Percentiles rank a stretch among this genome's conserved stretches.
Conservation (phyloP, 202 grass and related monocot species). For the Thinopyrum obtusiflorum region DNA sequence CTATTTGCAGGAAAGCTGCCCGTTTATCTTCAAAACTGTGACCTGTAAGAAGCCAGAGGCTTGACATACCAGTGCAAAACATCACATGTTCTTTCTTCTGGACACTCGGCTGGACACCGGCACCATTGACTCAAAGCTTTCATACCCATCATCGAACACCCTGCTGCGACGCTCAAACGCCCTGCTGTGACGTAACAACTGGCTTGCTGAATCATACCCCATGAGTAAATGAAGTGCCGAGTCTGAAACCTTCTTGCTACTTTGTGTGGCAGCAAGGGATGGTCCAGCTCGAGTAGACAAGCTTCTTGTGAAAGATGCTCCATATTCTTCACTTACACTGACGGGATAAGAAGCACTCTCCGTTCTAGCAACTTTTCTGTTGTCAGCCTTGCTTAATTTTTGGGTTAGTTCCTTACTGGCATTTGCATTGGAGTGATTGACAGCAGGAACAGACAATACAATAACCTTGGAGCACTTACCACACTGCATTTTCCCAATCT, state of each 20-base stretch:
- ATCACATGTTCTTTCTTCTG: slow-evolving; percentile 49
- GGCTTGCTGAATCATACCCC: slow-evolving; percentile 91
- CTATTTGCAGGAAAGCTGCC: slow-evolving; percentile 30
- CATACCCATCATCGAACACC: slow-evolving; percentile 43
- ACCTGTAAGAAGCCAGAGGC: neutral
- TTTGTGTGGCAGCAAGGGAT: slow-evolving; percentile 33
- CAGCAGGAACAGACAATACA: slow-evolving; percentile 57
- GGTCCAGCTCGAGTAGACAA: slow-evolving; percentile 38
- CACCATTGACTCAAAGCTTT: slow-evolving; percentile 68
- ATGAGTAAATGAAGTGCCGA: slow-evolving; percentile 77
- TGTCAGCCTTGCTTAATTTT: neutral
- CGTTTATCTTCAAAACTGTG: slow-evolving; percentile 11
- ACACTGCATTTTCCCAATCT: slow-evolving; percentile 63
- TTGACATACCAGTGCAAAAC: slow-evolving; percentile 1
- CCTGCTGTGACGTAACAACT: slow-evolving; percentile 54
- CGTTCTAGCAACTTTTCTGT: slow-evolving; percentile 5
- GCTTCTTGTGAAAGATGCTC: slow-evolving; percentile 52
- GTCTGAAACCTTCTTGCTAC: slow-evolving; percentile 39
- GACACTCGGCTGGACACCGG: slow-evolving; percentile 52
- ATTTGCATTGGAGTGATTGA: neutral
- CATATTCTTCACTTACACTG: slow-evolving; percentile 37
- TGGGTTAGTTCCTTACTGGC: slow-evolving; percentile 13
- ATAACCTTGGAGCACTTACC: slow-evolving; percentile 71
- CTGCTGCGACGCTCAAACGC: slow-evolving; percentile 36
- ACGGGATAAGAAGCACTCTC: slow-evolving; percentile 39